Evolutionary conservation across 2,329 filamentous ascomycete genomes (phyloP).

Genomic region (Aspergillus udagawae): DNA sequence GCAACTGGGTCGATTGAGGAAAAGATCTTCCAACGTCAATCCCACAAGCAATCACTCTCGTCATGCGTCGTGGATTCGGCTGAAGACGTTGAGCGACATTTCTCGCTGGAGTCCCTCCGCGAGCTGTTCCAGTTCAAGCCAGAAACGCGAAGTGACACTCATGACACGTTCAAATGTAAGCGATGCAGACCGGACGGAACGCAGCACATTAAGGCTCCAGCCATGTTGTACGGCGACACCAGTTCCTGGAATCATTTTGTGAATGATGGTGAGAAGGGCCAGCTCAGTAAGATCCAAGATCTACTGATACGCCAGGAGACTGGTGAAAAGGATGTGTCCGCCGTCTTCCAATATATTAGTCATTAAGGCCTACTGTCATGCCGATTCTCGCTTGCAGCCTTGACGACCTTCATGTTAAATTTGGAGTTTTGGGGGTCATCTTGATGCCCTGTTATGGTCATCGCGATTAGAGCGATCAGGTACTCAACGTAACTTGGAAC

Average conservation of each 20-base stretch:
- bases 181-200: constrained; percentile 82
- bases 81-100: constrained; percentile 95
- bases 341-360: constrained; percentile 98
- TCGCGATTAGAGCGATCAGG: neutral
- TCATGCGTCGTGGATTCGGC: constrained; percentile 95
- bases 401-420: neutral
- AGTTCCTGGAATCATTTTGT: constrained; percentile 99
- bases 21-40: constrained; percentile 98
- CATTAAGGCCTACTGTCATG: constrained; percentile 50
- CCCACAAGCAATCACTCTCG: constrained; percentile 94
- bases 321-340: constrained; percentile 74
- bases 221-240: constrained; percentile 95
- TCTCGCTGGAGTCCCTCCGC: constrained; percentile 82
- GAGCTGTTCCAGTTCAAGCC: constrained; percentile 92
- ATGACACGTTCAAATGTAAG: constrained; percentile 99
- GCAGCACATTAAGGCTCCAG: constrained; percentile 84
- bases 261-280: constrained; percentile 65
- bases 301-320: constrained; percentile 82
- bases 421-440: neutral
- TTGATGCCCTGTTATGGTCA: neutral
- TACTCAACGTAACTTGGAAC: neutral
- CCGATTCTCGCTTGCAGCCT: neutral
- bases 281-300: constrained; percentile 81
- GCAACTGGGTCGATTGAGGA: constrained; percentile 97
- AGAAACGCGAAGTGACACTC: constrained; percentile 84